These are phyloP conservation scores for Podila verticillata DNA, from an alignment of 192 early-diverging fungal genomes.

Conservation along the genomic window DNA sequence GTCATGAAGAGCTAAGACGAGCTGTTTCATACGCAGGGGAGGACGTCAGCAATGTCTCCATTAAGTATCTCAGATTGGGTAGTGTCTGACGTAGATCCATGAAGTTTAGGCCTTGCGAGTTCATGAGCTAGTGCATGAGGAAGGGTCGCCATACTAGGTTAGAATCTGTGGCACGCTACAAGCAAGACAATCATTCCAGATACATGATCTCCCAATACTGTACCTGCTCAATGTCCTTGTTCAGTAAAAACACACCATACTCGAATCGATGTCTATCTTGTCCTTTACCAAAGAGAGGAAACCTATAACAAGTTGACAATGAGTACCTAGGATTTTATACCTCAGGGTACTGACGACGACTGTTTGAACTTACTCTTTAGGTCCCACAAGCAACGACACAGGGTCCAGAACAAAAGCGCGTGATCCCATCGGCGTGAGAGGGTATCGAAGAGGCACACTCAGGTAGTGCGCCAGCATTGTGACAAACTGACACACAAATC, in stretches of 20 bases:
- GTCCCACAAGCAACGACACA: conserved; percentile 44
- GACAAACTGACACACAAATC: conserved; percentile 74
- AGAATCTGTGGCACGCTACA: background rate
- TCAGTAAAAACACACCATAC: conserved; percentile 85
- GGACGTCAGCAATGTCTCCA: conserved; percentile 60
- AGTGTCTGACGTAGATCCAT: conserved; percentile 78
- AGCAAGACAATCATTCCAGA: no score
- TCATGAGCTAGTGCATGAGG: conserved; percentile 66
- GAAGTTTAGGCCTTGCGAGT: conserved; percentile 67
- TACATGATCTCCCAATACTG: background rate
- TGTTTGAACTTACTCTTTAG: conserved; percentile 45
- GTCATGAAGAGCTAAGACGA: background rate
- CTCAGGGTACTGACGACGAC: no score
- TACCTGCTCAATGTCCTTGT: conserved; percentile 90
- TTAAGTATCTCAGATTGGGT: conserved; percentile 73
- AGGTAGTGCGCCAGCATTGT: conserved; percentile 77
- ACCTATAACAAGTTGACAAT: conserved; percentile 55
- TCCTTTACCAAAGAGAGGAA: conserved; percentile 78
- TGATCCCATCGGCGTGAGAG: conserved; percentile 79
- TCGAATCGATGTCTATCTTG: conserved; percentile 77
- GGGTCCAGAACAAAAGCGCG: conserved; percentile 69
- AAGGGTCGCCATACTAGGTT: background rate
- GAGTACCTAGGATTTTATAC: background rate
- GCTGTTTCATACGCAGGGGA: conserved; percentile 31
- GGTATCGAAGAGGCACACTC: conserved; percentile 75